A percentile compares a stretch with the other conserved stretches of the same genome.
phyloP scores from a whole-genome alignment of 1,284 basidiomycete genomes.

The Malassezia sp. region DNA sequence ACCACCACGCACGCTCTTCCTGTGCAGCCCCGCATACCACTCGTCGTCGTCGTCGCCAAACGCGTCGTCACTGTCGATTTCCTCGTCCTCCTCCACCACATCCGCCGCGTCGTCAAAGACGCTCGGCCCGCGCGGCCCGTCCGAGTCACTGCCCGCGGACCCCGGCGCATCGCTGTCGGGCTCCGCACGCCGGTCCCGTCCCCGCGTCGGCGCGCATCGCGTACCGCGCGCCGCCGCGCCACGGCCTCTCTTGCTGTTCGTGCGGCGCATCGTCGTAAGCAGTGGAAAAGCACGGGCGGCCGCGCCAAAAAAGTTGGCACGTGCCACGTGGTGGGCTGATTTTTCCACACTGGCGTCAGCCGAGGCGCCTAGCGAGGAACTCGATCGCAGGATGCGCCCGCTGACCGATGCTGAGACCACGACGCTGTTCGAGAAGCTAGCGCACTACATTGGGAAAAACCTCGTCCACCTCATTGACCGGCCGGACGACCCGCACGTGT shows the following conservation, averaged over 20 bases:
- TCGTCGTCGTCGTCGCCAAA: conserved; percentile 44
- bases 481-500: conserved; percentile 41
- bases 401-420: conserved; percentile 47
- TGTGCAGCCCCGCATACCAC: conserved; percentile 13
- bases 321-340: too few species aligned
- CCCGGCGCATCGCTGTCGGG: too few species aligned
- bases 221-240: too few species aligned
- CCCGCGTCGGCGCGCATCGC: too few species aligned
- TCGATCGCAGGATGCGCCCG: conserved; percentile 49
- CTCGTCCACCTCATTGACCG: conserved; percentile 55
- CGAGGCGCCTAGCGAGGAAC: too few species aligned
- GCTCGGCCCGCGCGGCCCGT: conserved; percentile 17
- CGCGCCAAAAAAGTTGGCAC: too few species aligned
- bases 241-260: too few species aligned
- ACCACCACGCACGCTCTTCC: conserved; percentile 4
- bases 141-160: too few species aligned
- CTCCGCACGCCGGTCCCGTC: too few species aligned
- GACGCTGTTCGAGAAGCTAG: conserved; percentile 74
- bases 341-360: too few species aligned
- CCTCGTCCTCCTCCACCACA: conserved; percentile 36
- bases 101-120: conserved; percentile 31
- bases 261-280: too few species aligned
- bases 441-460: conserved; percentile 85
- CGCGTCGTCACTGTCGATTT: conserved; percentile 44
- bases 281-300: too few species aligned